Evolutionary conservation across 352 stramenopile genomes (phyloP), one percentile per base, ranked within the genome.

Genomic region (Phytophthora megakarya): DNA sequence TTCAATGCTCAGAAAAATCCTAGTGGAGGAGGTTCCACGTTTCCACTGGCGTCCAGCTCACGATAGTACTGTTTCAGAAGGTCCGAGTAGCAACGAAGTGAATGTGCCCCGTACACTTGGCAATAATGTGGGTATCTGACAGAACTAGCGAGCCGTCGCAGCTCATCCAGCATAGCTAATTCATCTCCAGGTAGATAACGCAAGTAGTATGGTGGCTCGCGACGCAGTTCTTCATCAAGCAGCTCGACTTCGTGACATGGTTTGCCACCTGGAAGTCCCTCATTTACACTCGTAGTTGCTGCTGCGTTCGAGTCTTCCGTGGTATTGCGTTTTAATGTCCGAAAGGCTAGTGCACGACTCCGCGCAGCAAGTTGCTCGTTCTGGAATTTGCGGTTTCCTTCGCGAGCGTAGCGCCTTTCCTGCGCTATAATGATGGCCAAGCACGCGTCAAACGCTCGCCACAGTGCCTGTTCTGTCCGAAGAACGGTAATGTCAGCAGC

Each of bases 381-480:
- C 48, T 93, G 84, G 37, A 87, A 88, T 46, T 76, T 83, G 35
- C 65, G 77, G 48, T 89, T 91, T 0, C 75, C 80, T 0, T 89
- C 75, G 4, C 78, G 75, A 1, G 84, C 84, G 21, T 78, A 62
- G 12, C 61, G 67, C 6, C 84, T 78, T 44, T 93, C 84, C 7
- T 84, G 70, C 9, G 84, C 61, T 30, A 86, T 81, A 19, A 93
- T 81, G 19, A 78, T 66, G 12, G 80, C 78, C 1, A 89, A 72
- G 28, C 83, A 91, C 0, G 81, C 84, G 50, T 93, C 84, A 61
- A 93, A 93, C 0, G 82, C 82, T 8, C 81, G 75, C 84, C 84
- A 93, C 9, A 93, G 63, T 4, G 83, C 83, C 30, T 92, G 83
- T 43, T 92, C 83, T 1, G 80, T 76, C 1, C 79, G 70, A 3